phyloP scores from a whole-genome alignment of 225 moss, liverwort and hornwort genomes.

The Rhytidiadelphus loreus region DNA sequence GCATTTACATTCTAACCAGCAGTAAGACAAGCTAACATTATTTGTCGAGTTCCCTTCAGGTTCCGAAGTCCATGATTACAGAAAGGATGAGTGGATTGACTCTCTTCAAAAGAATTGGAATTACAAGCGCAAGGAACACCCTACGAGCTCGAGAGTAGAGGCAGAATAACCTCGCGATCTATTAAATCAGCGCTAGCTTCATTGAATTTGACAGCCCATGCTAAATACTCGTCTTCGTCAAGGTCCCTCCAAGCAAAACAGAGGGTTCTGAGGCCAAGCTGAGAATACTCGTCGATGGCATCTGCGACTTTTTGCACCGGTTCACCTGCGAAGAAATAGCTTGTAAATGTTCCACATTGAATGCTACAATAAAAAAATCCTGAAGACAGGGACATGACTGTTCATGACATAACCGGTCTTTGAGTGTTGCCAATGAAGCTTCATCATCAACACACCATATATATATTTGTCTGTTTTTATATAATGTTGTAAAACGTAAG shows the following conservation, averaged over 20 bases:
- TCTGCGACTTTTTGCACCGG: conserved; percentile 51
- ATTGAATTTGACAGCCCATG: conserved; percentile 64
- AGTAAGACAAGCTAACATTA: background rate
- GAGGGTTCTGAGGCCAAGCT: conserved; percentile 86
- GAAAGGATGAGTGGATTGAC: background rate
- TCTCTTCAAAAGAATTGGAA: background rate
- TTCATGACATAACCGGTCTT: background rate
- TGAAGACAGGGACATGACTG: background rate
- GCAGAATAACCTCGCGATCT: conserved; percentile 66
- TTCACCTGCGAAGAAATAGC: conserved; percentile 44
- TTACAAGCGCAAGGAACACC: background rate
- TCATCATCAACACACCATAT: background rate
- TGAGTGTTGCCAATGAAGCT: background rate
- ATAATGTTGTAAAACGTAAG: background rate
- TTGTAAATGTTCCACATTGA: background rate
- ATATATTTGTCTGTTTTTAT: too few relatives aligned
- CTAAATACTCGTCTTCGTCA: conserved; percentile 63
- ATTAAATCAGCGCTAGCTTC: conserved; percentile 65
- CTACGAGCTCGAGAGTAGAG: background rate
- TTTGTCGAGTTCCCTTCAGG: background rate
- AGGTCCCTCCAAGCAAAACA: conserved; percentile 91
- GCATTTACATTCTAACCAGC: background rate
- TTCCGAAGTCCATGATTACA: background rate
- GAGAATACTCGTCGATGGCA: conserved; percentile 74
- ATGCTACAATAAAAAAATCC: background rate